Conservation (phyloP, 179 eudicot species). For the Beta lomatogona region DNA sequence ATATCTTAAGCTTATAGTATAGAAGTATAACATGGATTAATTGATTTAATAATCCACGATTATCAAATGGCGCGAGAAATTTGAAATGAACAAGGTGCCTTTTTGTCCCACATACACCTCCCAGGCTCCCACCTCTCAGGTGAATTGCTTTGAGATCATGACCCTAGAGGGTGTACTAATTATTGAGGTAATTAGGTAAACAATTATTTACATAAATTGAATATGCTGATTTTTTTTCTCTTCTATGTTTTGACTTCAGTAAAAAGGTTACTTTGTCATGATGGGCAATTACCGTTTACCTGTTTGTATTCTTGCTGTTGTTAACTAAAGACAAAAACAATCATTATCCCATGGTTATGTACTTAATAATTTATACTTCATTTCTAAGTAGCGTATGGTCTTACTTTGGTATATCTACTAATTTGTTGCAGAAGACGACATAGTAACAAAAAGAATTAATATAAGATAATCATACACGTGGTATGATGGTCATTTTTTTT, state of each 20-base stretch:
- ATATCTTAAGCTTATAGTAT: not conserved
- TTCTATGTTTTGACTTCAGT: conserved; percentile 27
- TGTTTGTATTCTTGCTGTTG: conserved; percentile 20
- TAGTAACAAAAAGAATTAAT: not conserved
- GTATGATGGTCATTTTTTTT: not conserved
- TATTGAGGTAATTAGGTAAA: conserved; percentile 11
- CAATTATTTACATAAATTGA: not conserved
- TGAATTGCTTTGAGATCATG: conserved; percentile 20
- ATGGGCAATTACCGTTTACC: conserved; percentile 23
- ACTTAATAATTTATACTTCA: conserved; percentile 28
- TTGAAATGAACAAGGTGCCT: conserved; percentile 2
- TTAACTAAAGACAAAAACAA: conserved; percentile 29
- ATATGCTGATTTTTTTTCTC: not conserved
- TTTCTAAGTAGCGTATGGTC: conserved; percentile 22
- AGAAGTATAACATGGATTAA: not conserved
- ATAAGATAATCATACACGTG: not conserved
- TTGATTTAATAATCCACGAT: not conserved
- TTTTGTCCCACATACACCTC: conserved; percentile 16
- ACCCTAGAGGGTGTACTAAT: conserved; percentile 16
- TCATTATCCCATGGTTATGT: conserved; percentile 22
- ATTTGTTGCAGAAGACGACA: conserved; percentile 17
- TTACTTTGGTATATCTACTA: not conserved
- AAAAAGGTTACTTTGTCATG: conserved; percentile 18
- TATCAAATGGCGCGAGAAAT: conserved; percentile 20
- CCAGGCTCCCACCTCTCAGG: not conserved